Base-by-base conservation (phyloP, 1,284 basidiomycete species). In the Pyrrhoderma noxium region DNA sequence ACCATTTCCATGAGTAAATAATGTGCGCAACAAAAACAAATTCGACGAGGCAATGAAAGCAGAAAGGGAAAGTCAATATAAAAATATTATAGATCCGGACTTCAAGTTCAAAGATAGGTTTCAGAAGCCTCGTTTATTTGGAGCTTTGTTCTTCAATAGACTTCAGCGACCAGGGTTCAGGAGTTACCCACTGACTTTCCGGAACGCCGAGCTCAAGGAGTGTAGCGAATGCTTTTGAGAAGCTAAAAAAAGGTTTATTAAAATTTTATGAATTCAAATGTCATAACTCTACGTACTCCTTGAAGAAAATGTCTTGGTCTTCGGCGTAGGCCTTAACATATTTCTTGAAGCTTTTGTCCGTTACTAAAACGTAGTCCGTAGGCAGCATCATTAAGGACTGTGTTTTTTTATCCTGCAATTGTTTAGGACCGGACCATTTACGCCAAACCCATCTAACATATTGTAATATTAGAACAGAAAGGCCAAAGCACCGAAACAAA, bases 311-410 rank as follows among this genome's bases (percentile, higher is more conserved):
- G 11, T 86, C 77, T 67, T 89, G 79, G 64, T 85, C 79, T 44
- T 89, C 78, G 42, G 93, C 92, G 63, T 95, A 96, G 25, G 77
- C 75, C 70, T 90, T 80, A 52, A 85, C 86, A 62, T 71, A 82
- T 68, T 89, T 89, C 74, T 85, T 89, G 80, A 94, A 94, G 59
- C 71, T 74, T 79, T 92, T 94, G 74, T 95, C 93, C 66, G 84
- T 80, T 56, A 77, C 74, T 51, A 96, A 74, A 40, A 85, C 80
- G 65, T 86, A 88, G 69, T 95, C 92, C 61, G 90, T 86, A 39
- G 91, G 90, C 41, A 96, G 72, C 94, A 98, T 98, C 94, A 99
- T 98, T 45, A 99, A 73, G 36, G 79, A 71, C 62, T 78, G 79
- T 44, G 93, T 93, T 69, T 82, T 85, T 79, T 90, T 91, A 74